Evolutionary conservation across 2,329 filamentous ascomycete species (phyloP).

Genomic region (Emydomyces testavorans): DNA sequence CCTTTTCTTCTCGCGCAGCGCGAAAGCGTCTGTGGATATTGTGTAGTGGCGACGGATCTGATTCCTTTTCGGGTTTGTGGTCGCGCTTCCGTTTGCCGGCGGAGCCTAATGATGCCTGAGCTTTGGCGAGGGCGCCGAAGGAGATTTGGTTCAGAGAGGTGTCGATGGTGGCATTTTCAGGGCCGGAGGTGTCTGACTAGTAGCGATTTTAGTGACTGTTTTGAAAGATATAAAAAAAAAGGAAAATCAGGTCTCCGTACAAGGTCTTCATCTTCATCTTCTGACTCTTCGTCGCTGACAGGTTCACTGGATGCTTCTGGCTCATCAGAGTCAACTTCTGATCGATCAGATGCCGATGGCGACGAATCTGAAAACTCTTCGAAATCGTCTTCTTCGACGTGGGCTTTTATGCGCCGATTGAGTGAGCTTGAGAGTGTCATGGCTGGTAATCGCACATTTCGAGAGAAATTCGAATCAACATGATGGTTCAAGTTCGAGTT

Average conservation of each 20-base stretch:
- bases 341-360: conserved; percentile 16
- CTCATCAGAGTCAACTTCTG: conserved; percentile 15
- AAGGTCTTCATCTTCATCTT: conserved; percentile 27
- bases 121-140: conserved; percentile 82
- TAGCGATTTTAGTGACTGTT: not conserved
- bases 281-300: conserved; percentile 30
- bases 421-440: conserved; percentile 32
- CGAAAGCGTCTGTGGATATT: conserved; percentile 32
- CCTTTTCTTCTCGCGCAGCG: conserved; percentile 35
- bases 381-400: conserved; percentile 34
- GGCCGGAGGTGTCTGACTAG: conserved; percentile 2
- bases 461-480: not conserved
- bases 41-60: conserved; percentile 21
- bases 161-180: conserved; percentile 28
- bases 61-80: not conserved
- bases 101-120: conserved; percentile 55
- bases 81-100: conserved; percentile 22
- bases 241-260: conserved; percentile 14
- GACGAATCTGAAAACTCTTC: conserved; percentile 21
- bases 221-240: not conserved
- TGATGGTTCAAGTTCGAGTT: no score
- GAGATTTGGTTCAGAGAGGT: conserved; percentile 52
- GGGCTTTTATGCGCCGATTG: conserved; percentile 34
- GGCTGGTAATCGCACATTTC: not conserved
- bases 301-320: conserved; percentile 23